Evolutionary conservation across 495 filamentous ascomycete genomes (phyloP).

Genomic region (Lophiotrema nucula): DNA sequence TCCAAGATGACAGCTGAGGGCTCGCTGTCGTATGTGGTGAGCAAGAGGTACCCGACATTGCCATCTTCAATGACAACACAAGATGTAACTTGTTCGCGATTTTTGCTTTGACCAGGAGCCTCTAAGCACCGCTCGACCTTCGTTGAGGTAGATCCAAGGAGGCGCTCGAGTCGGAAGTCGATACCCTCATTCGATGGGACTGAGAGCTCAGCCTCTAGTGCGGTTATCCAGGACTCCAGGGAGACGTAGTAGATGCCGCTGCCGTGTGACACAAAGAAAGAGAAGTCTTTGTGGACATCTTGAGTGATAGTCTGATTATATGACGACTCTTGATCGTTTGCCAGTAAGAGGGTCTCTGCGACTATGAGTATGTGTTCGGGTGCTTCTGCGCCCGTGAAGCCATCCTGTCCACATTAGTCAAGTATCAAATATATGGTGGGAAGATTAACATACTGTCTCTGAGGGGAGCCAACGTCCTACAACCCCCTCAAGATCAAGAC

Average conservation of each 20-base stretch:
- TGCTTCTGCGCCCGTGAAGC: background rate
- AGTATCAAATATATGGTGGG: too few species aligned
- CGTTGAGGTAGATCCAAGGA: slow-evolving; percentile 63
- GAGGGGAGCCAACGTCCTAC: slow-evolving; percentile 80
- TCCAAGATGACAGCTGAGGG: slow-evolving; percentile 69
- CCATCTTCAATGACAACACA: slow-evolving; percentile 68
- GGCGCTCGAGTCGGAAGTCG: slow-evolving; percentile 68
- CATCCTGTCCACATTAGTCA: too few species aligned
- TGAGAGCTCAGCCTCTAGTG: slow-evolving; percentile 72
- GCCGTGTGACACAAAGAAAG: slow-evolving; percentile 73
- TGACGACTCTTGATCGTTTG: background rate
- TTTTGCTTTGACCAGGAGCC: slow-evolving; percentile 35
- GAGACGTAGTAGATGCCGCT: slow-evolving; percentile 70
- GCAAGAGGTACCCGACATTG: slow-evolving; percentile 74
- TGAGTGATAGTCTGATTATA: slow-evolving; percentile 45
- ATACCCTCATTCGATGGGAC: slow-evolving; percentile 62
- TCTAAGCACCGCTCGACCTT: slow-evolving; percentile 58
- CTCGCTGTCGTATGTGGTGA: slow-evolving; percentile 63
- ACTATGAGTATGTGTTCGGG: slow-evolving; percentile 48
- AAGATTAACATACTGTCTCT: background rate
- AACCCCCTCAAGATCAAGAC: slow-evolving; percentile 74
- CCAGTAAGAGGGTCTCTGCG: slow-evolving; percentile 22
- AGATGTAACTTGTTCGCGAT: slow-evolving; percentile 40
- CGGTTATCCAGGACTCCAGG: slow-evolving; percentile 69
- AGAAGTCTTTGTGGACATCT: slow-evolving; percentile 71